These are phyloP conservation scores for Cordyceps militaris DNA, from an alignment of 2,329 filamentous ascomycete genomes.

Conservation along the genomic window DNA sequence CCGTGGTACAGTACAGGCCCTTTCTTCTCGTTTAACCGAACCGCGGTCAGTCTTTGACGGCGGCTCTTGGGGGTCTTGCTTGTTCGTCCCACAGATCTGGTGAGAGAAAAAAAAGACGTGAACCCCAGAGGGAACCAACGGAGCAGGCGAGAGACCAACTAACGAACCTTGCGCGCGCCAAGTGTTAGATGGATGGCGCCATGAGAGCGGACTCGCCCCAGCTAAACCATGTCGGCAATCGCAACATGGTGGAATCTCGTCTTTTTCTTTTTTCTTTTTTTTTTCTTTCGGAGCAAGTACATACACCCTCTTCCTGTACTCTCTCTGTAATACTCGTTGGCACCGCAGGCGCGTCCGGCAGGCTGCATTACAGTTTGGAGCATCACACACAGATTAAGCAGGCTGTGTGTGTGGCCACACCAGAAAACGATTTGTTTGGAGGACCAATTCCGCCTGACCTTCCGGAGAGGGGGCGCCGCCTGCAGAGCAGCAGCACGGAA, in stretches of 20 bases:
- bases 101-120: neutral
- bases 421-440: neutral
- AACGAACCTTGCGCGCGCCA: neutral
- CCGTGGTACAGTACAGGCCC: neutral
- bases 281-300: neutral
- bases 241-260: neutral
- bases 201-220: neutral
- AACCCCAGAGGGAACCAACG: neutral
- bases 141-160: neutral
- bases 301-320: too few species aligned
- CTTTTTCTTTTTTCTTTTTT: neutral
- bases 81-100: slow-evolving; percentile 11
- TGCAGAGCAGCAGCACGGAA: neutral
- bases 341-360: neutral
- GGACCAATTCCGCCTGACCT: neutral
- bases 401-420: slow-evolving; percentile 1
- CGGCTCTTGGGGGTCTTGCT: too few species aligned
- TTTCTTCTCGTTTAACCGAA: too few species aligned
- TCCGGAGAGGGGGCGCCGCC: neutral
- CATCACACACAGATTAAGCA: slow-evolving; percentile 7
- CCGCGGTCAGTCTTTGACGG: too few species aligned
- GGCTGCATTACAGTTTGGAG: neutral
- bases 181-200: slow-evolving; percentile 4
- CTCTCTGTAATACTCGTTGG: neutral
- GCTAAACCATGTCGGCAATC: slow-evolving; percentile 7